Conservation (phyloP, 306 rosid species). For the Quercus aquifolioides region DNA sequence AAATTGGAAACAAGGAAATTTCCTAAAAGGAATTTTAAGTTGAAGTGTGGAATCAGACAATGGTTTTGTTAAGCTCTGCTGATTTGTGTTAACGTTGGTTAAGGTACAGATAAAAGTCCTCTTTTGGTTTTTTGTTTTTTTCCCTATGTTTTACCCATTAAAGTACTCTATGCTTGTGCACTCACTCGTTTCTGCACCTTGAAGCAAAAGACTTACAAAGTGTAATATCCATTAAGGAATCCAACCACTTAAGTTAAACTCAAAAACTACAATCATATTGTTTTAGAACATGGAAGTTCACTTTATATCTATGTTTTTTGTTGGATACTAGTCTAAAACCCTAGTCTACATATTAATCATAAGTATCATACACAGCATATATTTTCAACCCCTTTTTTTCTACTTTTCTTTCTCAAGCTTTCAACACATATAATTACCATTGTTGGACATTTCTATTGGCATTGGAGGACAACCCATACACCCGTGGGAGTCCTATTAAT, state of each 20-base stretch:
- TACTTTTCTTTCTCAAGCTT: constrained; percentile 33
- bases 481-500: constrained; percentile 60
- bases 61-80: not conserved
- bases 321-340: constrained; percentile 47
- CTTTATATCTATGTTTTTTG: constrained; percentile 43
- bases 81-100: not conserved
- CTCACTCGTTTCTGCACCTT: constrained; percentile 23
- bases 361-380: constrained; percentile 21
- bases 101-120: not conserved
- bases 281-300: constrained; percentile 56
- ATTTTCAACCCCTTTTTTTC: constrained; percentile 12
- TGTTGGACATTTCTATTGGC: constrained; percentile 48
- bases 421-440: constrained; percentile 60
- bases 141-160: not conserved
- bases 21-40: no score
- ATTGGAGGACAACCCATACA: constrained; percentile 60
- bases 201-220: constrained; percentile 33
- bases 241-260: constrained; percentile 51
- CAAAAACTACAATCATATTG: constrained; percentile 51
- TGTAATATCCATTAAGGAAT: constrained; percentile 41
- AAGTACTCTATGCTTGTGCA: constrained; percentile 8
- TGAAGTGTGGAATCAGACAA: no score
- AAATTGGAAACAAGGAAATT: no score
- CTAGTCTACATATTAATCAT: constrained; percentile 63
- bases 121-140: not conserved